Evolutionary conservation across 202 grass and related monocot genomes (phyloP).

Genomic region (Zoysia matrella): DNA sequence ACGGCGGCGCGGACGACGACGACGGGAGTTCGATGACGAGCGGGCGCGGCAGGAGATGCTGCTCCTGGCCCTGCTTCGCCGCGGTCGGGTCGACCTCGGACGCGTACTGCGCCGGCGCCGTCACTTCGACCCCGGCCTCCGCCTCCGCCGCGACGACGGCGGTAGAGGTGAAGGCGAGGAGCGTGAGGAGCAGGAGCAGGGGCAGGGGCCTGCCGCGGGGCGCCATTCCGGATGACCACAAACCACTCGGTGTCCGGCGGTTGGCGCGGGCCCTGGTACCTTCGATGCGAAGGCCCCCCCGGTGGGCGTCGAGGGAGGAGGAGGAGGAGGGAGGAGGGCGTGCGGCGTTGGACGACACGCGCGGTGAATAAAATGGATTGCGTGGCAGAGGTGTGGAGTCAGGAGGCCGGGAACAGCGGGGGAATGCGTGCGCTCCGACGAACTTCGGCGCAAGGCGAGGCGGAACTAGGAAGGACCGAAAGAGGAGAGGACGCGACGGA

Average conservation of each 20-base stretch:
- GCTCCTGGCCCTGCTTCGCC: background rate
- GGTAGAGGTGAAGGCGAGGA: background rate
- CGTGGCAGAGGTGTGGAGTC: background rate
- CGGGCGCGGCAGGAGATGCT: constrained; percentile 40
- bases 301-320: background rate
- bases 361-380: background rate
- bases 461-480: no score
- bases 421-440: constrained; percentile 23
- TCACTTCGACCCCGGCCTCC: background rate
- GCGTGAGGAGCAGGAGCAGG: background rate
- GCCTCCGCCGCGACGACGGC: background rate
- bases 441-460: constrained; percentile 13
- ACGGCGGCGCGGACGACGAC: no score
- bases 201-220: background rate
- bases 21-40: constrained; percentile 38
- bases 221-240: constrained; percentile 6
- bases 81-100: background rate
- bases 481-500: no score
- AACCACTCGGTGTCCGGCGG: background rate
- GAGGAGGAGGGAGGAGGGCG: background rate
- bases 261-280: background rate
- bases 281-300: background rate
- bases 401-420: background rate
- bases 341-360: background rate
- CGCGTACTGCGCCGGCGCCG: background rate